Evolutionary conservation across 768 basidiomycete species (phyloP).

Genomic region (Suillus subluteus): DNA sequence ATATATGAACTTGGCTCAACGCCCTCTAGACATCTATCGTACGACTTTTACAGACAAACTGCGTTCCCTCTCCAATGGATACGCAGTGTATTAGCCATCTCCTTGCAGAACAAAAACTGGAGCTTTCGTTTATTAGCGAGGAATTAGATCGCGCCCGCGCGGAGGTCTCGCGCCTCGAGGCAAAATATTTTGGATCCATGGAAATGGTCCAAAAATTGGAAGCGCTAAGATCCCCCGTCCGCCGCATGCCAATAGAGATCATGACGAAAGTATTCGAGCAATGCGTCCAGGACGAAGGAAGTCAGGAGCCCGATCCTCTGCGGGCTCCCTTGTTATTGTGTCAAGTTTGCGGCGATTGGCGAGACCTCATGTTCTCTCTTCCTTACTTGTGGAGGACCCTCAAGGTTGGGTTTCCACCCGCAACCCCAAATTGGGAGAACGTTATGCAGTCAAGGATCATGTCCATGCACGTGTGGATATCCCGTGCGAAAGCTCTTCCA

Average conservation of each 20-base stretch:
- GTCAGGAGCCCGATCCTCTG: conserved; percentile 17
- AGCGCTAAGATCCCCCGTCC: conserved; percentile 32
- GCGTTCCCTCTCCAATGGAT: conserved; percentile 30
- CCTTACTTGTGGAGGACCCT: conserved; percentile 28
- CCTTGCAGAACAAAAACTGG: conserved; percentile 20
- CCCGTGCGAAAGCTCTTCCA: conserved; percentile 33
- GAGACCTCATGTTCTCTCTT: conserved; percentile 32
- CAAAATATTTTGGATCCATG: conserved; percentile 12
- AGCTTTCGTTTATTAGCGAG: conserved; percentile 19
- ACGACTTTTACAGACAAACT: conserved; percentile 33
- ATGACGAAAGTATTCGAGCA: conserved; percentile 31
- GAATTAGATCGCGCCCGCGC: conserved; percentile 29
- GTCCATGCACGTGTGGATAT: conserved; percentile 34
- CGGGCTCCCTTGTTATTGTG: conserved; percentile 28
- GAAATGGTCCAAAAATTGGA: conserved; percentile 28
- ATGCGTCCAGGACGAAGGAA: conserved; percentile 20
- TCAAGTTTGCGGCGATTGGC: conserved; percentile 36
- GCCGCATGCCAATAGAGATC: conserved; percentile 36
- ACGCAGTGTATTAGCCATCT: conserved; percentile 18
- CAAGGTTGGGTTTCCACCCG: conserved; percentile 27
- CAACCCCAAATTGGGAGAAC: conserved; percentile 26
- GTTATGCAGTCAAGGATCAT: conserved; percentile 31
- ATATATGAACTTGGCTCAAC: not conserved
- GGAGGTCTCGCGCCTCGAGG: conserved; percentile 24
- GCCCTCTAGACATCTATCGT: conserved; percentile 27